Evolutionary conservation across 2,329 filamentous ascomycete species (phyloP).

Genomic region (Scolecobasidium constrictum): DNA sequence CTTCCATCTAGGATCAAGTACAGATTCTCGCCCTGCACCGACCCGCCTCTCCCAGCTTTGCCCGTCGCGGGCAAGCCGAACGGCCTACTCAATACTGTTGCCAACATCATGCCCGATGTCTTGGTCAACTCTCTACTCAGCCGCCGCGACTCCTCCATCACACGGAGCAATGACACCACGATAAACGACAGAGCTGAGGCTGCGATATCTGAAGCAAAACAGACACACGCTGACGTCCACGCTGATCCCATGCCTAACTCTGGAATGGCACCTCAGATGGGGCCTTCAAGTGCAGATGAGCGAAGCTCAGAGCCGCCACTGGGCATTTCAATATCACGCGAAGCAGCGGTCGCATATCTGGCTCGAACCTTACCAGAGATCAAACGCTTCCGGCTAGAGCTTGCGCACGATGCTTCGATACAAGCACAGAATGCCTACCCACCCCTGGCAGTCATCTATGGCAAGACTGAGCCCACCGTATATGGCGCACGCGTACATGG

Average conservation of each 20-base stretch:
- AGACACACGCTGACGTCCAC: slow-evolving; percentile 12
- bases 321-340: slow-evolving; percentile 42
- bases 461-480: slow-evolving; percentile 77
- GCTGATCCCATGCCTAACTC: slow-evolving; percentile 20
- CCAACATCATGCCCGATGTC: slow-evolving; percentile 32
- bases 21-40: slow-evolving; percentile 66
- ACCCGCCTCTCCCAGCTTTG: slow-evolving; percentile 51
- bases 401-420: slow-evolving; percentile 50
- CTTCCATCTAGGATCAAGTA: too few relatives aligned
- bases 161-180: slow-evolving; percentile 17
- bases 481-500: slow-evolving; percentile 66
- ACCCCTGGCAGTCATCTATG: slow-evolving; percentile 72
- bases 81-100: slow-evolving; percentile 35
- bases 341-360: slow-evolving; percentile 56
- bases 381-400: slow-evolving; percentile 65
- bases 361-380: slow-evolving; percentile 60
- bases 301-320: slow-evolving; percentile 18
- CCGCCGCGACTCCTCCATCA: slow-evolving; percentile 25
- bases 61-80: slow-evolving; percentile 26
- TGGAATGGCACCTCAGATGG: slow-evolving; percentile 39
- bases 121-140: slow-evolving; percentile 13
- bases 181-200: slow-evolving; percentile 8
- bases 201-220: neutral
- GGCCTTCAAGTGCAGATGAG: slow-evolving; percentile 17
- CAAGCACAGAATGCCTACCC: slow-evolving; percentile 64